phyloP scores from a whole-genome alignment of 2,329 filamentous ascomycete species.

The Penicillium sp. region DNA sequence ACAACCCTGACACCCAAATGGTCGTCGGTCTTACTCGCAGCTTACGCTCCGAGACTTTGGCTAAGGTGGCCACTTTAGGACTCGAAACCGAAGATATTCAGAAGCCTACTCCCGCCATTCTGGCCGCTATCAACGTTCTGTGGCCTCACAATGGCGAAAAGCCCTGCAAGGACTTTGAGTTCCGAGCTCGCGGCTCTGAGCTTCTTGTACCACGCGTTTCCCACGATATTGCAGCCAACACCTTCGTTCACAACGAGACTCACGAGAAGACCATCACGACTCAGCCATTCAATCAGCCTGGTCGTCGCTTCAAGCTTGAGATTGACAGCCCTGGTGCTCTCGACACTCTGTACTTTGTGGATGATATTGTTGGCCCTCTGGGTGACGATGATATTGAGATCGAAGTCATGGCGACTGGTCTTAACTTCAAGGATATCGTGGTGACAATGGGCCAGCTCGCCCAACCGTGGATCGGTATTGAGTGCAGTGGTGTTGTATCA shows the following conservation, averaged over 20 bases:
- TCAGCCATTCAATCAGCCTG: constrained; percentile 24
- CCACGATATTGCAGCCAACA: constrained; percentile 19
- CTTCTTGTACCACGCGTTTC: constrained; percentile 21
- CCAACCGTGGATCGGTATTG: constrained; percentile 31
- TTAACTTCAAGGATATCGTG: constrained; percentile 40
- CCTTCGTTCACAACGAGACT: constrained; percentile 25
- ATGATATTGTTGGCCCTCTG: constrained; percentile 16
- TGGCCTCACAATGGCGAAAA: constrained; percentile 15
- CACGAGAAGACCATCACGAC: constrained; percentile 20
- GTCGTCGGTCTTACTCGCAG: constrained; percentile 26
- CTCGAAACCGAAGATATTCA: constrained; percentile 16
- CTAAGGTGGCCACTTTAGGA: constrained; percentile 24
- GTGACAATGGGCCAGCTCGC: constrained; percentile 36
- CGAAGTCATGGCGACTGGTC: constrained; percentile 33
- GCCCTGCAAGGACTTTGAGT: constrained; percentile 21
- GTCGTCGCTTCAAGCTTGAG: constrained; percentile 23
- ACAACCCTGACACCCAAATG: constrained; percentile 27
- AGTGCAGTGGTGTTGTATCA: constrained; percentile 35
- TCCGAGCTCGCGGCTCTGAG: constrained; percentile 16
- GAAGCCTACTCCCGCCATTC: constrained; percentile 9
- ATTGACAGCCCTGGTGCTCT: constrained; percentile 23
- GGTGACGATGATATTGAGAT: constrained; percentile 33
- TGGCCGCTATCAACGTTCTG: constrained; percentile 14
- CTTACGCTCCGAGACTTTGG: constrained; percentile 25
- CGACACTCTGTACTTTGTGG: constrained; percentile 25